These are phyloP conservation scores for Penicillium daleae DNA, from an alignment of 495 filamentous ascomycete genomes.

Conservation along the genomic window DNA sequence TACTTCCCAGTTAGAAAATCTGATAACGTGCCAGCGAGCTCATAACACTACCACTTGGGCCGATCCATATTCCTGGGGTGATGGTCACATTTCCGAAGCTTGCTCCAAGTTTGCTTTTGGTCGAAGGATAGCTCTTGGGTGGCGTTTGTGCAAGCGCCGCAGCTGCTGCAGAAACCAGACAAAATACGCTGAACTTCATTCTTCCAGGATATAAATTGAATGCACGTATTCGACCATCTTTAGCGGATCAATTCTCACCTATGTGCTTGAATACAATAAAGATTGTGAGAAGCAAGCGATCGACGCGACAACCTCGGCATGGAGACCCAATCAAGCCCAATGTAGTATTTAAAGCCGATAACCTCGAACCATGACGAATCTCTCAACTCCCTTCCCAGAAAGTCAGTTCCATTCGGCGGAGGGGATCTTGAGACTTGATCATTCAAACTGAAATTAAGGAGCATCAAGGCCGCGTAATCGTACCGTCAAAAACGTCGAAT, in stretches of 20 bases:
- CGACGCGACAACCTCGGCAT: neutral
- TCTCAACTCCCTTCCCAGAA: neutral
- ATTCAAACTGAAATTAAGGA: neutral
- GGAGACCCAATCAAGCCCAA: neutral
- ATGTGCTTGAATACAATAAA: neutral
- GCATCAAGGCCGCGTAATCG: neutral
- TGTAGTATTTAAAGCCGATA: neutral
- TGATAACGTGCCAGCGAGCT: neutral
- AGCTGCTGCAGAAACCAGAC: slow-evolving; percentile 8
- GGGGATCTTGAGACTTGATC: neutral
- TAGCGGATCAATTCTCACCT: too few species aligned
- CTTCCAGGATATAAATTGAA: too few species aligned
- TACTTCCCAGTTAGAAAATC: neutral
- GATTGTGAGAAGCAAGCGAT: neutral
- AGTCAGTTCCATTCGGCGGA: neutral
- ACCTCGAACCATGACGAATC: neutral
- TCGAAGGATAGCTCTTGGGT: slow-evolving; percentile 2
- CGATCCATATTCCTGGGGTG: slow-evolving; percentile 11
- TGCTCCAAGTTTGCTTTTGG: slow-evolving; percentile 5
- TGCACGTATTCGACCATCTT: neutral
- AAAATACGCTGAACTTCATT: neutral
- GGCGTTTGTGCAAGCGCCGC: slow-evolving; percentile 12
- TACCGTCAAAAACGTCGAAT: neutral
- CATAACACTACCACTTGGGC: neutral
- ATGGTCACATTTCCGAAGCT: slow-evolving; percentile 10